A percentile compares a stretch with the other conserved stretches of the same genome.
Conservation (phyloP, 1,139 yeast species). For the Magnusiomyces fungicola region DNA sequence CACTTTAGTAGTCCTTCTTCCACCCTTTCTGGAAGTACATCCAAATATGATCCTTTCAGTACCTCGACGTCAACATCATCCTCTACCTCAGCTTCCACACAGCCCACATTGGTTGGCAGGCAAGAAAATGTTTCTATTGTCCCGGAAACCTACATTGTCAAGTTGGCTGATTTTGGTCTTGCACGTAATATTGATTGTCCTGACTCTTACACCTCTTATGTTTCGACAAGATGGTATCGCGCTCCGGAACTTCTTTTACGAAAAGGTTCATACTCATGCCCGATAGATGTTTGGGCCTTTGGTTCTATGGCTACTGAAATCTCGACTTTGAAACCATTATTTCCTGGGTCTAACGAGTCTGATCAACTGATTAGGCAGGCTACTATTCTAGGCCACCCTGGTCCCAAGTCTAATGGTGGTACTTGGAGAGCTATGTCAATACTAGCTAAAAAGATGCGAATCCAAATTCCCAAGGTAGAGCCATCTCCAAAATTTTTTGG, state of each 20-base stretch:
- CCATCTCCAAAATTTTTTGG: conserved; percentile 6
- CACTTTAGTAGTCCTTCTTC: not conserved
- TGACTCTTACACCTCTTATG: conserved; percentile 60
- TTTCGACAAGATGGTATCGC: conserved; percentile 93
- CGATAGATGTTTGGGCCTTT: conserved; percentile 93
- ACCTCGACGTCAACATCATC: not conserved
- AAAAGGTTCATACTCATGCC: conserved; percentile 56
- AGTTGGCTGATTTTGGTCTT: conserved; percentile 87
- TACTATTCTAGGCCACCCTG: conserved; percentile 50
- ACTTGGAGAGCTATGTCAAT: conserved; percentile 21
- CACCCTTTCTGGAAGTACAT: not conserved
- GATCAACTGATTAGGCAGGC: conserved; percentile 71
- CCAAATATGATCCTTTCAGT: not conserved
- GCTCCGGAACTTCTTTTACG: conserved; percentile 86
- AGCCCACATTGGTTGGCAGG: not conserved
- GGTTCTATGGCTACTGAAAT: conserved; percentile 81
- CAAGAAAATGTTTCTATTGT: conserved; percentile 31
- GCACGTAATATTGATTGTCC: conserved; percentile 56
- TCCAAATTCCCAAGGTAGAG: conserved; percentile 1
- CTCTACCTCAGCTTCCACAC: not conserved
- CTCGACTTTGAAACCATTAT: conserved; percentile 66
- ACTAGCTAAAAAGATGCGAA: conserved; percentile 1
- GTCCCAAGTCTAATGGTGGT: conserved; percentile 24
- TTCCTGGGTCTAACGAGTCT: conserved; percentile 73
- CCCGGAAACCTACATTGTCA: conserved; percentile 47